A percentile compares a stretch with the other conserved stretches of the same genome.
Conservation (phyloP, 2,329 filamentous ascomycete species). For the Exophiala bonariae region DNA sequence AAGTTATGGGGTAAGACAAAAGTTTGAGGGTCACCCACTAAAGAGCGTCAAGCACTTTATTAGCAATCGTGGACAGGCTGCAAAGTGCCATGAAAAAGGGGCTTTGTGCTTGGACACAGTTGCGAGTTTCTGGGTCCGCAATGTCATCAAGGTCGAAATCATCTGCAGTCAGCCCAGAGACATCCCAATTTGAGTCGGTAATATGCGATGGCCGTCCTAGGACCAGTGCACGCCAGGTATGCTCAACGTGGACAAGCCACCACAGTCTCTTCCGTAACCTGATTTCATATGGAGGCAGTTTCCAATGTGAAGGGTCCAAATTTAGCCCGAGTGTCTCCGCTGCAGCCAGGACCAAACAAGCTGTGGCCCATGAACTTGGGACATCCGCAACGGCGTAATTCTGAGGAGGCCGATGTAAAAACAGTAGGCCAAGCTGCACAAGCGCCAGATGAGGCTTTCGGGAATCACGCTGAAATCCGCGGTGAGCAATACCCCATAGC, state of each 20-base stretch:
- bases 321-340: conserved; percentile 67
- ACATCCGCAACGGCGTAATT: conserved; percentile 13
- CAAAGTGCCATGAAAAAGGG: conserved; percentile 14
- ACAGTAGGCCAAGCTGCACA: conserved; percentile 11
- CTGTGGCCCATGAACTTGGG: conserved; percentile 9
- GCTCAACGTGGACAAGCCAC: conserved; percentile 92
- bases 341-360: conserved; percentile 10
- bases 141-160: conserved; percentile 34
- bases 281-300: conserved; percentile 84
- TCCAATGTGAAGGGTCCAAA: conserved; percentile 83
- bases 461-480: conserved; percentile 10
- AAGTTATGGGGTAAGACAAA: background rate
- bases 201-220: conserved; percentile 83
- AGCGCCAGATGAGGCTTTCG: conserved; percentile 8
- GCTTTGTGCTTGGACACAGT: conserved; percentile 6
- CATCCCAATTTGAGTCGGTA: conserved; percentile 72
- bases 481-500: conserved; percentile 15
- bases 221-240: conserved; percentile 88
- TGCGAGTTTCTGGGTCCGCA: conserved; percentile 9
- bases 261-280: conserved; percentile 80
- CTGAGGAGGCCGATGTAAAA: conserved; percentile 13
- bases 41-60: conserved; percentile 5
- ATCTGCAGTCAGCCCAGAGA: conserved; percentile 48
- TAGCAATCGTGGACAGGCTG: conserved; percentile 10
- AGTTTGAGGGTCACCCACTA: conserved; percentile 10